Evolutionary conservation across 306 rosid species (phyloP), one percentile per base, ranked within the genome.

Genomic region (Gastrolobium bilobum): DNA sequence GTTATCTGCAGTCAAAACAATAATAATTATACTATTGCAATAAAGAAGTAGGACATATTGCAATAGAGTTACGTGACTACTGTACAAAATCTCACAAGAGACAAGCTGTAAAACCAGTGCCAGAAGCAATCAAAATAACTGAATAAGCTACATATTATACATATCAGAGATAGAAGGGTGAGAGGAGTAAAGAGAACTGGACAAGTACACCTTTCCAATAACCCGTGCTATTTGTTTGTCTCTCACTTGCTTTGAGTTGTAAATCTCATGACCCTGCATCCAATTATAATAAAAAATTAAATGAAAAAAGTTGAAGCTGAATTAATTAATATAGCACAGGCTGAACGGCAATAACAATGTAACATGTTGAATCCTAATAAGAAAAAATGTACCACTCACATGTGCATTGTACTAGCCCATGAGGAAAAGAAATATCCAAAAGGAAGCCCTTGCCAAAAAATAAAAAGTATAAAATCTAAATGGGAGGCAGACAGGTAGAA

Each of bases 171-270:
- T 60, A 62, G 75, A 76, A 47, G 14, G 33, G 14, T 56, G 50
- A 53, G 29, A 72, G 59, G 54, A 30, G 82, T 37, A 82, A 31
- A 73, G 42, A 40, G 52, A 75, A 68, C 44, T 10, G 26, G 31
- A 66, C 72, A 53, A 38, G 56, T 86, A 79, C 59, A 93, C 98
- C 98, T 93, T 93, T 62, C 98, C 98, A 73, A 93, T 79, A 43
- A 91, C 75, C 11, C 98, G 93, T 62, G 91, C 93, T 65, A 93
- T 91, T 87, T 91, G 98, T 85, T 93, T 91, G 86, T 90, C 98
- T 87, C 97, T 91, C 58, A 91, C 89, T 89, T 93, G 91, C 69
- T 93, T 93, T 1, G 97, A 87, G 80, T 61, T 46, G 72, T 88
- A 93, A 73, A 93, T 82, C 80, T 84, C 98, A 87, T 86, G 93